Evolutionary conservation across 2,329 filamentous ascomycete genomes (phyloP).

Genomic region (Epicoccum nigrum): DNA sequence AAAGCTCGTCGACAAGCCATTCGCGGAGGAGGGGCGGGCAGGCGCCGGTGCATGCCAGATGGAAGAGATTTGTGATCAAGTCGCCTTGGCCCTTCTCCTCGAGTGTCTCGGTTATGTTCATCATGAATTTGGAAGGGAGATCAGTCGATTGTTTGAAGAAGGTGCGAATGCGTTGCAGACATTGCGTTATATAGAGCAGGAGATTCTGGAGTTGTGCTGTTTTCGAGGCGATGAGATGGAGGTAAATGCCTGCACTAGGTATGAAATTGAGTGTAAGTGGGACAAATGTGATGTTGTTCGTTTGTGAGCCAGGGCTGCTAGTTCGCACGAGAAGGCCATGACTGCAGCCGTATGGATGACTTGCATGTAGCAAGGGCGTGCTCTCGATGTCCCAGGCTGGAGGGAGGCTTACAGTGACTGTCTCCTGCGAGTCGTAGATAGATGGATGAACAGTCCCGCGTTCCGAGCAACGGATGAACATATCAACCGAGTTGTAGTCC

Average conservation of each 20-base stretch:
- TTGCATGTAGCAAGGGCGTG: slow-evolving; percentile 66
- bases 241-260: slow-evolving; percentile 75
- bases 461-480: slow-evolving; percentile 75
- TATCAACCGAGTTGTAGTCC: slow-evolving; percentile 76
- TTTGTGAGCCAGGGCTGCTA: slow-evolving; percentile 27
- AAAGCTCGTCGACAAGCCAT: slow-evolving; percentile 83
- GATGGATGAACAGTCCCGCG: slow-evolving; percentile 76
- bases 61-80: slow-evolving; percentile 79
- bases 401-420: slow-evolving; percentile 68
- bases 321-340: slow-evolving; percentile 71
- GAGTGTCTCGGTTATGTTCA: slow-evolving; percentile 77
- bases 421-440: slow-evolving; percentile 84
- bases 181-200: slow-evolving; percentile 81
- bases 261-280: slow-evolving; percentile 86
- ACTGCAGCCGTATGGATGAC: slow-evolving; percentile 75
- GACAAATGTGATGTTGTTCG: slow-evolving; percentile 53
- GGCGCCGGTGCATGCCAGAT: slow-evolving; percentile 83
- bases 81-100: slow-evolving; percentile 67
- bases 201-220: slow-evolving; percentile 87
- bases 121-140: slow-evolving; percentile 77
- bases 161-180: slow-evolving; percentile 75
- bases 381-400: slow-evolving; percentile 52
- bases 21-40: slow-evolving; percentile 77
- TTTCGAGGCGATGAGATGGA: slow-evolving; percentile 84
- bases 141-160: slow-evolving; percentile 87